These are phyloP conservation scores for Aspergillus ochraceoroseus DNA, from an alignment of 2,329 filamentous ascomycete genomes.

Conservation along the genomic window DNA sequence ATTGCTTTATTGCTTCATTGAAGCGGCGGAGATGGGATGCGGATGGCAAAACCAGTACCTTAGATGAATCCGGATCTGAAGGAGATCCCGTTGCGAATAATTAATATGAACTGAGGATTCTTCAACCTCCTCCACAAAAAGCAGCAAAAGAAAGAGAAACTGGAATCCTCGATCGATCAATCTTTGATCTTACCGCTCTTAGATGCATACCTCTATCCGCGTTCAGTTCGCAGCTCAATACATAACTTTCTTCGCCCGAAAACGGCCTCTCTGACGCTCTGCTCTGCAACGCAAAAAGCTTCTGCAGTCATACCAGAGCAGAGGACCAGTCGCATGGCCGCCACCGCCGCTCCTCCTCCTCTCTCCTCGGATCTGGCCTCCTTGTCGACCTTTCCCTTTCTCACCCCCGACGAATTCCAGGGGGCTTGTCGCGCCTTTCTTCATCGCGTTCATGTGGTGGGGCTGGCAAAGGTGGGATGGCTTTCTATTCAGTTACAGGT, in stretches of 20 bases:
- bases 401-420: slow-evolving; percentile 59
- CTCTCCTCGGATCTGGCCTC: slow-evolving; percentile 7
- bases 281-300: slow-evolving; percentile 13
- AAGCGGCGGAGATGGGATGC: slow-evolving; percentile 8
- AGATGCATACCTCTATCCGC: slow-evolving; percentile 2
- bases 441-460: slow-evolving; percentile 50
- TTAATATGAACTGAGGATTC: too few species aligned
- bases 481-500: slow-evolving; percentile 31
- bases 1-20: slow-evolving; percentile 24
- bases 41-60: slow-evolving; percentile 11
- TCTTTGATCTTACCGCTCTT: neutral
- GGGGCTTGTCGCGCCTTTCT: slow-evolving; percentile 59
- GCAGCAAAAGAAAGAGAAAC: too few species aligned
- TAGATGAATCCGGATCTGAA: slow-evolving; percentile 2
- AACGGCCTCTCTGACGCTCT: neutral
- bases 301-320: slow-evolving; percentile 10
- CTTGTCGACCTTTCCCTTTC: slow-evolving; percentile 53
- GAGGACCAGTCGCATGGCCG: slow-evolving; percentile 14
- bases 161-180: slow-evolving; percentile 4
- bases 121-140: too few species aligned
- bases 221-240: slow-evolving; percentile 5
- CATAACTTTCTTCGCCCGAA: too few species aligned
- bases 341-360: too few species aligned
- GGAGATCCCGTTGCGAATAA: too few species aligned
- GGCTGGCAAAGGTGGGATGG: slow-evolving; percentile 52